Evolutionary conservation across 768 basidiomycete species (phyloP), one percentile per base, ranked within the genome.

Genomic region (Ramaria sp.): DNA sequence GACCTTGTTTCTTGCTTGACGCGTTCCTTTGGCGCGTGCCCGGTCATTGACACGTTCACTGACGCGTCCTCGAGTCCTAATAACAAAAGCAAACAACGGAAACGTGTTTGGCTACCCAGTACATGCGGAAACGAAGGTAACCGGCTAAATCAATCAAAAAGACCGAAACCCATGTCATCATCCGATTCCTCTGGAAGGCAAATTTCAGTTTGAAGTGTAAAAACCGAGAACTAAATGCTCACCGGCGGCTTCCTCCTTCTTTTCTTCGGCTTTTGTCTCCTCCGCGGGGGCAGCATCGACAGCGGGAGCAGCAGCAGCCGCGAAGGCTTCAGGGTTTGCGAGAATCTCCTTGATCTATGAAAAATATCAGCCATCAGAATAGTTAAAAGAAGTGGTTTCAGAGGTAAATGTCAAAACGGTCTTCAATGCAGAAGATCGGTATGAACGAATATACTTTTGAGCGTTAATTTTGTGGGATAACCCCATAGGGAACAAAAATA

Each of bases 281-380:
- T 78, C 81, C 37, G 77, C 82, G 50, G 79, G 79, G 45, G 81
- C 75, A 51, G 77, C 73, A 31, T 81, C 76, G 46, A 82, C 74
- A 31, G 73, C 81, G 54, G 76, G 77, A 51, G 89, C 77, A 53
- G 85, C 86, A 38, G n/a, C n/a, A n/a, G 73, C 86, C 54, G 88
- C 92, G 66, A 95, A 99, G n/a, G 94, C 95, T 54, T 96, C 93
- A 50, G 96, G 95, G 81, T 98, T 96, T 68, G 86, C 96, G 65
- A 98, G 84, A 77, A 86, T 90, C 68, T 89, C 95, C 80, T 96
- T 97, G 73, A 88, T 82, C 91, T 94, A 47, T 57, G 57, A 67
- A 75, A 67, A 67, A 68, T 51, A 62, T 30, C 61, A 64, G n/a
- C 66, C 52, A 53, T 58, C 61, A 73, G 73, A 71, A 64, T 66